Conservation (phyloP, 2,329 filamentous ascomycete species). For the Rhinocladiella mackenziei region DNA sequence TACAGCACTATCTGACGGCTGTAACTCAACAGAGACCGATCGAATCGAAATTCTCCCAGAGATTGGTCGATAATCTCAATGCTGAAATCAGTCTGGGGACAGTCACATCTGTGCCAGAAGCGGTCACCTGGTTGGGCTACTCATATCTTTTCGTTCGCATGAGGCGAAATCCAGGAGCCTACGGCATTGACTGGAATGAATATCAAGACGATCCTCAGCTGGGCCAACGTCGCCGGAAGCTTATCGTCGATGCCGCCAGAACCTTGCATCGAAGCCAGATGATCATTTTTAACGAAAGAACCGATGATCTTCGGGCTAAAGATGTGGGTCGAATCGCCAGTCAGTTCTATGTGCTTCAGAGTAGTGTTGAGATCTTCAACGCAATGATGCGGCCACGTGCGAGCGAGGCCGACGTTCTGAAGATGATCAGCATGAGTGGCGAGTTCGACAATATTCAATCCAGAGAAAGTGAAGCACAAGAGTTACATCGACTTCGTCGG, state of each 20-base stretch:
- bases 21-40: constrained; percentile 96
- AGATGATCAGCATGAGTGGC: constrained; percentile 95
- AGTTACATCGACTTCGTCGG: constrained; percentile 69
- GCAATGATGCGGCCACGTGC: constrained; percentile 81
- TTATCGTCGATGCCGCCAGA: constrained; percentile 83
- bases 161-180: constrained; percentile 83
- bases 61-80: constrained; percentile 93
- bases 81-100: constrained; percentile 92
- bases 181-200: constrained; percentile 94
- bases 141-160: constrained; percentile 97
- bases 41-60: constrained; percentile 90
- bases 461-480: constrained; percentile 82
- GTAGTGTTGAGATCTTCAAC: constrained; percentile 94
- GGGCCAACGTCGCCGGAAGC: constrained; percentile 75
- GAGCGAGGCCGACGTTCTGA: constrained; percentile 85
- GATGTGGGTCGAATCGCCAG: constrained; percentile 95
- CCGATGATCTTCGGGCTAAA: constrained; percentile 88
- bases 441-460: constrained; percentile 98
- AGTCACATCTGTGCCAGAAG: constrained; percentile 89
- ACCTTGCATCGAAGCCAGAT: constrained; percentile 91
- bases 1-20: constrained; percentile 84
- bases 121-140: constrained; percentile 95
- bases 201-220: constrained; percentile 81
- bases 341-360: constrained; percentile 92
- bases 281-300: constrained; percentile 96